phyloP scores from a whole-genome alignment of 306 rosid species.

The Fragaria nilgerrensis region DNA sequence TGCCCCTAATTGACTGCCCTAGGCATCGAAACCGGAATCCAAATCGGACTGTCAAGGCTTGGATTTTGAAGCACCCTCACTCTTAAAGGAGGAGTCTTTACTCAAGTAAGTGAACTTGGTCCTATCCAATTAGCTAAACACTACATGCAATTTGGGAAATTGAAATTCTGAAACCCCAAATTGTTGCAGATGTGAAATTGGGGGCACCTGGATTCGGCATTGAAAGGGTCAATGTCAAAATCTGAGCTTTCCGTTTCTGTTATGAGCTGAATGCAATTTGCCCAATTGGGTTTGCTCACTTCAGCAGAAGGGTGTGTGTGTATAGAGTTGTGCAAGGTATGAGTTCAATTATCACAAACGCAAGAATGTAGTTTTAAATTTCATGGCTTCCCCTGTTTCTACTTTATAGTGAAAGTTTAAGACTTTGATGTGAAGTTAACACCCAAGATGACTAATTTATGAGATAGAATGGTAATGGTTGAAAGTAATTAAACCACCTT shows the following conservation, averaged over 20 bases:
- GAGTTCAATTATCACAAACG: not conserved
- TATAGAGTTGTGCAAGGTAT: not conserved
- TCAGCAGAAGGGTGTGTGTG: not conserved
- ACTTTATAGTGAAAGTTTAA: not conserved
- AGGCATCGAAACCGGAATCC: not conserved
- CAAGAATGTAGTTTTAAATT: not conserved
- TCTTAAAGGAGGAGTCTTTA: not conserved
- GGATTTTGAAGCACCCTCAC: not conserved
- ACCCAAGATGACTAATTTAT: not conserved
- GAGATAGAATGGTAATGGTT: not conserved
- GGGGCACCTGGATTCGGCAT: not conserved
- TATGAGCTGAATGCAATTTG: not conserved
- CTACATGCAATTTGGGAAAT: not conserved
- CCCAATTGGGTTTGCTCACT: not conserved
- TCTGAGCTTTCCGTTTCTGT: conserved; percentile 1
- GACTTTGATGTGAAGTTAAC: not conserved
- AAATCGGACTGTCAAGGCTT: not conserved
- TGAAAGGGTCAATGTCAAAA: conserved; percentile 11
- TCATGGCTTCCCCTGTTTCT: conserved; percentile 3
- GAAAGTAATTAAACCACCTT: not conserved
- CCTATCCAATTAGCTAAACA: not conserved
- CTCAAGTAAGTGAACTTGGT: not conserved
- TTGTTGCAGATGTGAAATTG: not conserved
- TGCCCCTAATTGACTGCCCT: too few species aligned
- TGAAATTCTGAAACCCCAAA: not conserved